Conservation (phyloP, 2,329 filamentous ascomycete genomes). For the Aspergillus thermomutatus region DNA sequence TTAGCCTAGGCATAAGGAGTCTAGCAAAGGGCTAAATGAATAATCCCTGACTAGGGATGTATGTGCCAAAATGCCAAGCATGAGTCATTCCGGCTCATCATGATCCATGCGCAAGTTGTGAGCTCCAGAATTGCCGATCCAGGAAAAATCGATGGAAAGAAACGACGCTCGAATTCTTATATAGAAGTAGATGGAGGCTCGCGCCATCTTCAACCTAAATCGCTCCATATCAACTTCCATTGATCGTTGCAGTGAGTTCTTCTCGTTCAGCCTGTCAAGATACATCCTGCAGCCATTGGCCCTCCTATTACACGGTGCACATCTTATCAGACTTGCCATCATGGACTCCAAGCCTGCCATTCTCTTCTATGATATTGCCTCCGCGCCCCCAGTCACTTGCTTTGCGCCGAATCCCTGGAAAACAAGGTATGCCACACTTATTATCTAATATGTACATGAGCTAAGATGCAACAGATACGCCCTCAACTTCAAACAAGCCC, state of each 20-base stretch:
- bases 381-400: constrained; percentile 26
- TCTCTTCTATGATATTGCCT: constrained; percentile 46
- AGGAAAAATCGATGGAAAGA: too few relatives aligned
- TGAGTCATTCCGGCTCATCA: too few relatives aligned
- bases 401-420: constrained; percentile 36
- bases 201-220: too few relatives aligned
- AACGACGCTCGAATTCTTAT: too few relatives aligned
- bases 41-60: too few relatives aligned
- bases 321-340: not conserved
- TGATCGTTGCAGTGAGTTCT: not conserved
- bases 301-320: not conserved
- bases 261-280: not conserved
- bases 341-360: constrained; percentile 15
- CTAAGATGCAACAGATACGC: constrained; percentile 4
- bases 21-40: too few relatives aligned
- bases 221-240: not conserved
- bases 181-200: too few relatives aligned
- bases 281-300: not conserved
- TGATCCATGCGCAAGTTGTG: too few relatives aligned
- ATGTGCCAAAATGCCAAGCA: too few relatives aligned
- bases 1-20: too few relatives aligned
- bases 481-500: constrained; percentile 11
- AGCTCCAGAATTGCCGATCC: too few relatives aligned
- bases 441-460: not conserved
- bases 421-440: not conserved